Base-by-base conservation (phyloP, 2,329 filamentous ascomycete genomes). In the Phyllosticta citrichinensis region DNA sequence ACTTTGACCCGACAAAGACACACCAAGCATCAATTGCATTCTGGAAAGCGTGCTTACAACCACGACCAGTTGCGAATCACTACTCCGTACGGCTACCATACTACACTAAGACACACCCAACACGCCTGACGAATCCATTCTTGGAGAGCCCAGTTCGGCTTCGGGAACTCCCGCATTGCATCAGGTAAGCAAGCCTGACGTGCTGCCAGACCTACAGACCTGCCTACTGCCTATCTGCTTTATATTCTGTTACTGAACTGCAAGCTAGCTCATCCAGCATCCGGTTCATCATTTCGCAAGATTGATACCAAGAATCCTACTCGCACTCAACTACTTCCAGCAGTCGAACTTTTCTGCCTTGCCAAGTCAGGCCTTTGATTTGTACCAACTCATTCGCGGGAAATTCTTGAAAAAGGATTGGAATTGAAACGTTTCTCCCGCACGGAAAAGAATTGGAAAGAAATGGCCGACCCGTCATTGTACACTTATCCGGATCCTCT, bases 401-500 rank as follows among this genome's bases (percentile, higher is more conserved):
- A n/a, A n/a, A n/a, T n/a, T n/a, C n/a, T n/a, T 40, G 2, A 40
- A 17, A 17, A 40, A 10, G 14, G 33, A 9, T 14, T 14, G 33
- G 10, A 2, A 3, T 40, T 17, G 11, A 3, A 17, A 17, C 14
- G 12, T 40, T 40, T 30, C 2, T 22, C 22, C 22, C 6, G 27
- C 27, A 30, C 5, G 3, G 27, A 30, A 30, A 30, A 30, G 33
- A 40, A 5, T 40, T 40, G 33, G 51, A 9, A 52, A 55, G 22
- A 61, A 8, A 77, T 77, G 76, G 65, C 75, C 5, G 75, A 76
- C 56, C 73, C 74, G 12, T 73, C 72, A 61, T 68, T 72, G 2
- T 79, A 79, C 63, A 76, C 73, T 1, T 84, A 82, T 67, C 75
- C 80, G 1, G 85, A 81, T 17, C 85, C 85, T 14, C 72, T 87